Conservation (phyloP, 805 yeast genomes). For the Cyberlindnera bimundalis region DNA sequence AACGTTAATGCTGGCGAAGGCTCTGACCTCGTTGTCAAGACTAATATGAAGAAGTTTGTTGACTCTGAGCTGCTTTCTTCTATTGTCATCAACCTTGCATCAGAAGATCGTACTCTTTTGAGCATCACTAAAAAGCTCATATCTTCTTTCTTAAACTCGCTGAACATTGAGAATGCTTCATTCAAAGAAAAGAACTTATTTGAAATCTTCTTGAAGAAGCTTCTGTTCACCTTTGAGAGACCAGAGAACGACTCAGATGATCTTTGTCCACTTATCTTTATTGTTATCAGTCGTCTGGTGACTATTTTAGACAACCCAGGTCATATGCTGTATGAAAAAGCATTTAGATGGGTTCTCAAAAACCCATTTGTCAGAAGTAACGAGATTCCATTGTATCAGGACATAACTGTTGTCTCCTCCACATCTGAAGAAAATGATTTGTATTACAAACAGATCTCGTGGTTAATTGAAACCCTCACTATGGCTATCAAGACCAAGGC, state of each 20-base stretch:
- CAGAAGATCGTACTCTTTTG: constrained; percentile 27
- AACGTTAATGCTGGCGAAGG: constrained; percentile 31
- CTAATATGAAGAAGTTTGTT: constrained; percentile 54
- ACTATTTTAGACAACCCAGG: constrained; percentile 65
- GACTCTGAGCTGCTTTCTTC: constrained; percentile 55
- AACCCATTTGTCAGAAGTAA: constrained; percentile 35
- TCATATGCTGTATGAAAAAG: constrained; percentile 70
- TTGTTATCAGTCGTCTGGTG: constrained; percentile 50
- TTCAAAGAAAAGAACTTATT: constrained; percentile 57
- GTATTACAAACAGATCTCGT: constrained; percentile 55
- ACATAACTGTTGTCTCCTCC: constrained; percentile 26
- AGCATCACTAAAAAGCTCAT: constrained; percentile 43
- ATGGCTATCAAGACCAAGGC: constrained; percentile 42
- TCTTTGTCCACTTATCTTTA: constrained; percentile 49
- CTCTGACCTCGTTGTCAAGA: constrained; percentile 26
- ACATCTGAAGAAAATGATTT: constrained; percentile 41
- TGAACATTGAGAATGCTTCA: constrained; percentile 38
- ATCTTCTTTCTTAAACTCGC: constrained; percentile 39
- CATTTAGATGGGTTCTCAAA: constrained; percentile 58
- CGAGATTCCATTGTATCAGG: constrained; percentile 43
- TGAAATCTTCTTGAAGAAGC: constrained; percentile 48
- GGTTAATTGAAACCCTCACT: constrained; percentile 57
- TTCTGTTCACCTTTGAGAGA: constrained; percentile 32
- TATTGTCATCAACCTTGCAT: constrained; percentile 44
- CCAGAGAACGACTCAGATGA: constrained; percentile 15